Percentiles rank a stretch among this genome's conserved stretches.
These are phyloP conservation scores for Penstemon barbatus DNA, from an alignment of 257 asterid genomes.

Conservation along the genomic window DNA sequence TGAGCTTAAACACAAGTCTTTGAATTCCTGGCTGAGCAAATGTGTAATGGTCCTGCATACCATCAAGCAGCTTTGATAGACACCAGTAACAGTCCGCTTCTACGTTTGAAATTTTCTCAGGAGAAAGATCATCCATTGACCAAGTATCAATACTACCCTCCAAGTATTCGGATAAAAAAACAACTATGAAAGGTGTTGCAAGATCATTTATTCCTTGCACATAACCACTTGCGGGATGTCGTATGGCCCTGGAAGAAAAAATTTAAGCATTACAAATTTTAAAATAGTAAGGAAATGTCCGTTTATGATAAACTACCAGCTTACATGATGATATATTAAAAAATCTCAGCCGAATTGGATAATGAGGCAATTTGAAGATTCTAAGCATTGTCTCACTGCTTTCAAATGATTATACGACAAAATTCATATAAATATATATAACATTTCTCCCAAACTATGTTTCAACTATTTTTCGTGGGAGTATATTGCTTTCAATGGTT, in stretches of 20 bases:
- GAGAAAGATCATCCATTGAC: conserved; percentile 69
- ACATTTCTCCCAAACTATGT: neutral
- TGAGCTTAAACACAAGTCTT: conserved; percentile 89
- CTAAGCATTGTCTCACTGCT: neutral
- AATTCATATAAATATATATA: neutral
- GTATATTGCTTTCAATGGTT: neutral
- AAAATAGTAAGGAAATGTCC: neutral
- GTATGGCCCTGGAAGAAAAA: conserved; percentile 68
- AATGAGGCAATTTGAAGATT: conserved; percentile 14
- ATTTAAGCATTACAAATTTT: conserved; percentile 15
- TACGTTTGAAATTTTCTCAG: conserved; percentile 61
- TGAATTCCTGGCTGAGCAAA: conserved; percentile 99
- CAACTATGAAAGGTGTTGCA: conserved; percentile 90
- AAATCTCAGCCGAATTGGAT: conserved; percentile 7
- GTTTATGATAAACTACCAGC: no score
- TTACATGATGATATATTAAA: no score
- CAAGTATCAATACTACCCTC: conserved; percentile 78
- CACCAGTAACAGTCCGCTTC: conserved; percentile 99
- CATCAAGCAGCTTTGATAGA: conserved; percentile 89
- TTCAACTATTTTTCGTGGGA: neutral
- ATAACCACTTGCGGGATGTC: conserved; percentile 99
- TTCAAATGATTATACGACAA: neutral
- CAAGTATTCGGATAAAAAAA: conserved; percentile 82
- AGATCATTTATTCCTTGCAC: conserved; percentile 99
- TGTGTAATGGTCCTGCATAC: conserved; percentile 99